Evolutionary conservation across 495 filamentous ascomycete species (phyloP), one percentile per base, ranked within the genome.

Genomic region (Podospora tetraspora): DNA sequence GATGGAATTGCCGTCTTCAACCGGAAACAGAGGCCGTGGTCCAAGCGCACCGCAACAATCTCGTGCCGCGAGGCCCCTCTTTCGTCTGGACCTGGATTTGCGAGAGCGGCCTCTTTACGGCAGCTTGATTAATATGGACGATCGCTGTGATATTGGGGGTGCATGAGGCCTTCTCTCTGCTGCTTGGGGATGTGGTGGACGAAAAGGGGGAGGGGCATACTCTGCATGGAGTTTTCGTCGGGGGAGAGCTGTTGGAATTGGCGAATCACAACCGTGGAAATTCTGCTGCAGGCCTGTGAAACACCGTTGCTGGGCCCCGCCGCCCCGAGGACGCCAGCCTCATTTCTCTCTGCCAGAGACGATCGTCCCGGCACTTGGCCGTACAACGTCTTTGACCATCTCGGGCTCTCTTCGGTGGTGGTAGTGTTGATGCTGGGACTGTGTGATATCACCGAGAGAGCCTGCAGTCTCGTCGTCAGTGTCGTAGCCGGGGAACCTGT

Each of bases 131-230:
- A 66, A 66, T 66, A 61, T 61, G 57, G 63, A 58, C 57, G 16
- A 52, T 52, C 19, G 4, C 9, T 52, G 16, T n/a, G 43, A n/a
- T 52, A n/a, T 52, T 52, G 43, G 19, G 43, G 16, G 19, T 52
- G 43, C 19, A 52, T 52, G 43, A n/a, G 43, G 43, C n/a, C 43
- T 52, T n/a, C 3, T n/a, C 16, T 52, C 16, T n/a, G n/a, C n/a
- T n/a, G n/a, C n/a, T n/a, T n/a, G 19, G 9, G 32, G 16, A 52
- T n/a, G 37, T 52, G 3, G 23, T 4, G 1, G 32, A 3, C 27
- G 22, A 37, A 66, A 66, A 66, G 65, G 65, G 27, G 65, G 65
- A 58, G 65, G 27, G 65, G 65, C 57, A n/a, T 59, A 52, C 19
- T 52, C 43, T 64, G 63, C 63, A 64, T 6, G 63, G 30, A 66